Evolutionary conservation across 768 basidiomycete genomes (phyloP), one percentile per base, ranked within the genome.

Genomic region (Favolaschia claudopus): DNA sequence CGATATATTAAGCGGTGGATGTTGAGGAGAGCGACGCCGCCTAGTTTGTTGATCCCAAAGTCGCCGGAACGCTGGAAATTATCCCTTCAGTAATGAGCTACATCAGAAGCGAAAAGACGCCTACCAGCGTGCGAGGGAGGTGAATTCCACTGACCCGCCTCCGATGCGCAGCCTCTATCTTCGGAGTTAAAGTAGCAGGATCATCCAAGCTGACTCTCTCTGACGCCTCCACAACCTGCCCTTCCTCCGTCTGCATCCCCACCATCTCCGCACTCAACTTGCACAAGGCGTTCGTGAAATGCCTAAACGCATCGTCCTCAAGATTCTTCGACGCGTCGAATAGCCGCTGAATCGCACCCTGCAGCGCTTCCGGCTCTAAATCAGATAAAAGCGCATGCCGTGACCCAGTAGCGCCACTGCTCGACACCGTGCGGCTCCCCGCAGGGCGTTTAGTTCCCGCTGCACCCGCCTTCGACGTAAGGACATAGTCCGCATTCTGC

Each of bases 401-500:
- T 40, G 76, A n/a, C n/a, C n/a, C n/a, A n/a, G n/a, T n/a, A 13
- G 71, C 56, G 0, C 60, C 62, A 10, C 75, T 61, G 17, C 75
- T 65, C 14, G 84, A 79, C 12, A 72, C 72, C 1, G 78, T 72
- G 9, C 83, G 81, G 59, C 72, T 73, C 5, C 75, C 62, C 12
- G 78, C 77, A 33, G 74, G 75, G 51, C 76, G 73, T 50, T 73
- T 77, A 22, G 70, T 68, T 2, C 64, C 69, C 7, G 73, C 56
- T 28, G 67, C 62, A 28, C 72, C 73, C 1, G 74, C 85, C 73
- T 87, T 89, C 66, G 82, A 78, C 9, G 85, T 85, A 19, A 99
- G 78, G 19, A 99, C 92, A 66, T 95, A 95, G 67, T 96, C 95
- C 7, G 96, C 96, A 64, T 95, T 98, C 75, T 98, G 96, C 22